Base-by-base conservation (phyloP, 257 asterid species). In the Salvia miltiorrhiza region DNA sequence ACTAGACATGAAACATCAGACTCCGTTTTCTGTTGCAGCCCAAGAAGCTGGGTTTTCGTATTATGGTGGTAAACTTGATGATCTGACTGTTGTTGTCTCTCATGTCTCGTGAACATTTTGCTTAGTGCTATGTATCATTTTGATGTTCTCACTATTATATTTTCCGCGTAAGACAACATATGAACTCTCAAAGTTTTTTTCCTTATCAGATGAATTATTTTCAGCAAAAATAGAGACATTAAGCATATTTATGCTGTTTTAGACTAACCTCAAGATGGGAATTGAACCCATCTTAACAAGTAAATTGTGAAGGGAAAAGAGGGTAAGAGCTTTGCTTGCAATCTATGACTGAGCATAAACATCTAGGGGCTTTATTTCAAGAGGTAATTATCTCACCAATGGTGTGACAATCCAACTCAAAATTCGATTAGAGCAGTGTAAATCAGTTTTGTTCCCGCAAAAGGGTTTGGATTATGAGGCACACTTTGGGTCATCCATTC, bases 51-150 rank as follows among this genome's bases (percentile, higher is more conserved):
- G 98, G 23, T 86, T 26, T 73, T 5, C 79, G 39, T 84, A 74
- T 32, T 83, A 64, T 32, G 96, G 96, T 21, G 97, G 96, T 72
- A 92, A 92, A 79, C 87, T 92, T 14, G 97, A 92, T 54, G 97
- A 92, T 58, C 70, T 92, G 16, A 89, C 96, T 0, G 95, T 87
- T 50, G 80, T 89, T 16, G 95, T 92, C 53, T 87, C 96, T 26
- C 80, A 47, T 60, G 72, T 92, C 50, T 76, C 87, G 43, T 65
- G 47, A 19, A 17, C 4, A 19, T 14, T 19, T 45, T 43, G 63
- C 9, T 67, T 52, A 17, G 28, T 1, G 21, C 16, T 60, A 3
- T 10, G 4, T 37, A 3, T 35, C 32, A 5, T 61, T 55, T 55
- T 32, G 21, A 7, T n/a, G 24, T 7, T 37, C 43, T 37, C 12